Percentiles rank a stretch among this genome's conserved stretches.
These are phyloP conservation scores for Scutellaria minor DNA, from an alignment of 257 asterid species.

Conservation along the genomic window DNA sequence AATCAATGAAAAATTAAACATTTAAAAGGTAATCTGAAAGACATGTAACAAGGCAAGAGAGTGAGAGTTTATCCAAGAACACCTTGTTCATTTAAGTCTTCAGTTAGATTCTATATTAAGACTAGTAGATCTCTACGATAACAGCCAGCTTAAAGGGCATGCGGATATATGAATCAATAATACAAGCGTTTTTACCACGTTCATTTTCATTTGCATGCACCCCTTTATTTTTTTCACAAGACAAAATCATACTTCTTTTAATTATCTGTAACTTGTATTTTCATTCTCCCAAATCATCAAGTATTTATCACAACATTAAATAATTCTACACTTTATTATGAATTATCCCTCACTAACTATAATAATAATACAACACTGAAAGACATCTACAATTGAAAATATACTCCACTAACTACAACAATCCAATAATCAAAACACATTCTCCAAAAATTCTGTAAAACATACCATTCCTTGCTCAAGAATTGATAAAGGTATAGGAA, in stretches of 20 bases:
- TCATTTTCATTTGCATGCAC: background rate
- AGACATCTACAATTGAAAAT: background rate
- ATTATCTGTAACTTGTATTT: background rate
- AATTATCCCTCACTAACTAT: background rate
- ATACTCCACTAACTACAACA: background rate
- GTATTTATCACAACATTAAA: background rate
- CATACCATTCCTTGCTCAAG: slow-evolving; percentile 86
- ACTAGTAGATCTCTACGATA: slow-evolving; percentile 7
- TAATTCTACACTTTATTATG: background rate
- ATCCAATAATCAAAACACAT: slow-evolving; percentile 9
- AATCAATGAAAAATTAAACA: background rate
- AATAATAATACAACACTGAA: too few relatives aligned
- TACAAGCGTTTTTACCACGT: background rate
- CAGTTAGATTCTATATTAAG: background rate
- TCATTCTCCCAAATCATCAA: slow-evolving; percentile 5
- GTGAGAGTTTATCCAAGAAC: background rate
- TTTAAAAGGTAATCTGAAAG: background rate
- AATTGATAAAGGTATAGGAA: slow-evolving; percentile 74
- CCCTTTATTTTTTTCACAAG: background rate
- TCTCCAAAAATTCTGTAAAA: slow-evolving; percentile 1
- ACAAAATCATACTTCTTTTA: background rate
- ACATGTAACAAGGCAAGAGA: slow-evolving; percentile 8
- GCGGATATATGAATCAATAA: background rate
- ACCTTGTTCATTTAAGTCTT: slow-evolving; percentile 1
- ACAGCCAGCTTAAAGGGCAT: background rate